Base-by-base conservation (phyloP, 768 basidiomycete genomes). In the Serendipita sp. region DNA sequence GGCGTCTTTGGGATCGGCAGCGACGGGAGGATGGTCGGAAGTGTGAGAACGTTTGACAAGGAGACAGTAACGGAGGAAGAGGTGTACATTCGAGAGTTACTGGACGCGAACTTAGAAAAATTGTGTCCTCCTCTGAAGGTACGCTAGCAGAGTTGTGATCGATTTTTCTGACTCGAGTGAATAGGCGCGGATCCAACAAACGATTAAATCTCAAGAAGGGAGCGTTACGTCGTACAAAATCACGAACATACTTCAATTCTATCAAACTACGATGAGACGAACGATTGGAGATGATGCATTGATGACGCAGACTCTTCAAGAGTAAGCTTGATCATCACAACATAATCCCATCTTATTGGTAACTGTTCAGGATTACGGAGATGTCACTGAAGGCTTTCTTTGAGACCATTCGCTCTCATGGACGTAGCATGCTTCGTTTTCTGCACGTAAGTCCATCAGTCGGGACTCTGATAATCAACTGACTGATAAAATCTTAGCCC, bases 191-290 rank as follows among this genome's bases (percentile, higher is more conserved):
- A 86, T 97, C n/a, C 83, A 89, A 68, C 93, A 98, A 71, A 96
- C 93, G 2, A 82, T 96, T 33, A 82, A 87, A 44, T 89, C 87
- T 0, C 95, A 99, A 70, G 95, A 97, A 72, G 93, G 90, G 67
- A 85, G 87, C 64, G 91, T 98, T 64, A 82, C 86, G 48, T 83
- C 88, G 0, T 99, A 92, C 75, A 93, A 90, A 71, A 84, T 98
- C 60, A 86, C 91, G 51, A 97, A 95, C 68, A 76, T 98, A n/a
- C 73, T 99, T 7, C 90, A 95, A 66, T 99, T 98, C 70, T 99
- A 98, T 71, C 75, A 85, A 70, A 72, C 92, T 33, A 97, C 93
- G 3, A 96, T 99, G 92, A 80, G 82, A 58, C 79, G 90, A 53
- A 97, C 94, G 1, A 85, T 97, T 44, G 96, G 96, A 0, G 78